Base-by-base conservation (phyloP, 352 stramenopile genomes). In the Stephanocyclus meneghinianus region DNA sequence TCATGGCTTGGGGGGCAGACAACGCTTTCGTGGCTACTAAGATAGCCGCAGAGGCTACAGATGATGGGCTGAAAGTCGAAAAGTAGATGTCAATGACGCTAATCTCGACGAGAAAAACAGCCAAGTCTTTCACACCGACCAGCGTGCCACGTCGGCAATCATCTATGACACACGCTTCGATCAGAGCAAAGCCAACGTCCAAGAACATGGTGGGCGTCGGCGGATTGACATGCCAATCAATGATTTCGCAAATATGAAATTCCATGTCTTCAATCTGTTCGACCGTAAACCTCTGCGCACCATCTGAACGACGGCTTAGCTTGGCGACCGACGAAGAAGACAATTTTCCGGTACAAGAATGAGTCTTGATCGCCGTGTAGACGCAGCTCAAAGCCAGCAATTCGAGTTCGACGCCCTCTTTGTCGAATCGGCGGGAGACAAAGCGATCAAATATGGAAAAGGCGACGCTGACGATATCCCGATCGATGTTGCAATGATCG, bases 401-500 rank as follows among this genome's bases (percentile, higher is more conserved):
- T 62, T 62, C 53, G 21, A 62, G 29, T 16, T 44, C 29, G 5
- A 44, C 42, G 26, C 9, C 29, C 21, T 13, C 53, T 6, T 26
- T 42, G 16, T 13, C 50, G 26, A 32, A 15, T 5, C 29, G 50
- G 29, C n/a, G 50, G 50, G 29, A 26, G n/a, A 62, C 18, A 29
- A 26, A 62, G 8, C 53, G 53, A 42, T 62, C 53, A 26, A 62
- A 62, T 0, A 62, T 62, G 21, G 26, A 44, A 42, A 62, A 62
- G 21, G 53, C 53, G 16, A 62, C 42, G 26, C 10, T 18, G 1
- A 42, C 53, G 26, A 62, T 16, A 11, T 8, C 13, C 1, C 53
- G 53, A 26, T 62, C 53, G 29, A 62, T 40, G n/a, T 44, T 44
- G 29, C 37, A 62, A n/a, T 62, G 53, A 62, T 62, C 53, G 10